These are phyloP conservation scores for Glebionis coronaria DNA, from an alignment of 129 eudicot species.

Conservation along the genomic window DNA sequence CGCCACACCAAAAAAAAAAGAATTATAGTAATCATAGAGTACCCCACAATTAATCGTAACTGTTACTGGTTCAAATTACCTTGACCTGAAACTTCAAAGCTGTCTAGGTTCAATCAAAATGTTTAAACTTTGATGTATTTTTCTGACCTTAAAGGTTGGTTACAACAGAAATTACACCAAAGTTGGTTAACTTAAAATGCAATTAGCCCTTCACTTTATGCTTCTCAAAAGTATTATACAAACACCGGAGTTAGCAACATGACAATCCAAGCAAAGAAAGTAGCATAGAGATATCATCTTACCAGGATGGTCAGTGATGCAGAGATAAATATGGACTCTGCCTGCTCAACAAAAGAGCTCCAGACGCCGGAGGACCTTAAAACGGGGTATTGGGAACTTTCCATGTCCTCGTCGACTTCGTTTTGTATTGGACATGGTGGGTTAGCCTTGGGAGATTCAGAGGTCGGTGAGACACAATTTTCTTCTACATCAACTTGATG, in stretches of 20 bases:
- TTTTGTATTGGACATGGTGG: conserved; percentile 7
- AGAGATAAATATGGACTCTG: conserved; percentile 57
- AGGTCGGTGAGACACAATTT: conserved; percentile 20
- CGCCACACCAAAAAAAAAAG: too few relatives aligned
- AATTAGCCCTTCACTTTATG: too few relatives aligned
- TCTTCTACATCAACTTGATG: conserved; percentile 32
- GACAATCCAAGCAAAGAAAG: not conserved
- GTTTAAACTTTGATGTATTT: not conserved
- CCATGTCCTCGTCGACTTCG: conserved; percentile 14
- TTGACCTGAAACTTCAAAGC: not conserved
- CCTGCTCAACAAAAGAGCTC: conserved; percentile 83
- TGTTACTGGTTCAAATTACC: too few relatives aligned
- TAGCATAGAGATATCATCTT: conserved; percentile 24
- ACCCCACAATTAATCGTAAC: too few relatives aligned
- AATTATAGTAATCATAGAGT: too few relatives aligned
- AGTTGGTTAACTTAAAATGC: too few relatives aligned
- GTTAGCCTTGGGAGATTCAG: conserved; percentile 24
- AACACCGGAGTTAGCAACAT: not conserved
- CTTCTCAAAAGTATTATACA: too few relatives aligned
- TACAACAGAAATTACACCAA: not conserved
- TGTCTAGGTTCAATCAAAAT: not conserved
- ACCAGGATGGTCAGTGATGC: conserved; percentile 83
- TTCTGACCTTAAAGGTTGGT: not conserved
- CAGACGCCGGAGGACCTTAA: conserved; percentile 56
- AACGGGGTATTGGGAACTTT: conserved; percentile 26